These are phyloP conservation scores for Hymenoscyphus fructigenus DNA, from an alignment of 2,329 filamentous ascomycete species.

Conservation along the genomic window DNA sequence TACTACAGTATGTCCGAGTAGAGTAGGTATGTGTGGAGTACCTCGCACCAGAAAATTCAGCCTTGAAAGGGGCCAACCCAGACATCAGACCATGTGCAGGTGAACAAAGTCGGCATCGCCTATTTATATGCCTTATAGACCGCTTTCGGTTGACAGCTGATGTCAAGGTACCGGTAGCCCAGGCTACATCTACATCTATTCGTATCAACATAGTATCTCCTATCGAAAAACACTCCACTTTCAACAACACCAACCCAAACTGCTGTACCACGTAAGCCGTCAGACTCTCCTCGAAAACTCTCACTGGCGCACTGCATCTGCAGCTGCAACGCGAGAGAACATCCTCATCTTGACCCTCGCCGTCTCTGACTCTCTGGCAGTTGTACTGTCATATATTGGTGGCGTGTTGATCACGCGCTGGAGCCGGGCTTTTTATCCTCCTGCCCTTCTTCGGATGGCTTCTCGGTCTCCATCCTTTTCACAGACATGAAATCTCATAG, in stretches of 20 bases:
- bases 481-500: neutral
- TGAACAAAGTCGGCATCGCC: neutral
- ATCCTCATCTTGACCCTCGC: neutral
- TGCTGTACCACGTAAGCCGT: neutral
- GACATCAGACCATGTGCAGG: neutral
- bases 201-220: neutral
- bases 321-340: slow-evolving; percentile 11
- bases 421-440: neutral
- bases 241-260: neutral
- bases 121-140: neutral
- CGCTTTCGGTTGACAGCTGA: neutral
- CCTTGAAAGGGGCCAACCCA: neutral
- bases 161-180: neutral
- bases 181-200: neutral
- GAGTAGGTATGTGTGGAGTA: neutral
- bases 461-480: neutral
- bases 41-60: neutral
- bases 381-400: slow-evolving; percentile 14
- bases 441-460: neutral
- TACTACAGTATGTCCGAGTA: neutral
- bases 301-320: slow-evolving; percentile 9
- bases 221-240: neutral
- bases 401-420: slow-evolving; percentile 14
- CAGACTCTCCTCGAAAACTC: neutral
- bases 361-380: neutral